Percentiles rank a stretch among this genome's conserved stretches.
phyloP scores from a whole-genome alignment of 1,284 basidiomycete genomes.

The Sporisorium exsertum region DNA sequence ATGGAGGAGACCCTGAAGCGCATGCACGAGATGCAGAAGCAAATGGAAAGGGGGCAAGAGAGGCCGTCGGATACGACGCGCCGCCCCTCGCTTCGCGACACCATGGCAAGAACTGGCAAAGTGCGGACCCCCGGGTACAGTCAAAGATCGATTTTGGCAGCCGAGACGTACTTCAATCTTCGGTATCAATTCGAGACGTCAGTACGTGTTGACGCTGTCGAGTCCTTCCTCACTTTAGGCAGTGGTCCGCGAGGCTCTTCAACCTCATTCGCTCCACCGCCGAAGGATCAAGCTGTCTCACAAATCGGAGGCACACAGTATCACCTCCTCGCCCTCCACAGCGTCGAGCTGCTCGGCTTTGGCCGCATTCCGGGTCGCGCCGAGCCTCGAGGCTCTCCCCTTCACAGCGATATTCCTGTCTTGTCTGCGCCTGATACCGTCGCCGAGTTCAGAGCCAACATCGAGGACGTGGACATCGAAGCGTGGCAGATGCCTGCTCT shows the following conservation, averaged over 20 bases:
- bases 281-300: conserved; percentile 6
- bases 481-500: conserved; percentile 55
- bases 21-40: conserved; percentile 42
- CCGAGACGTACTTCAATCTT: conserved; percentile 42
- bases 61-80: conserved; percentile 11
- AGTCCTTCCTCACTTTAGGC: conserved; percentile 41
- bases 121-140: conserved; percentile 40
- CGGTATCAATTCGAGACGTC: conserved; percentile 51
- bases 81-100: conserved; percentile 30
- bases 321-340: conserved; percentile 52
- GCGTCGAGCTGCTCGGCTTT: conserved; percentile 39
- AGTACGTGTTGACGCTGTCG: conserved; percentile 45
- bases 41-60: background rate
- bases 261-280: conserved; percentile 8
- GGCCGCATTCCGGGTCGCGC: conserved; percentile 37
- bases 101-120: conserved; percentile 36
- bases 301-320: conserved; percentile 39
- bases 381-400: conserved; percentile 22
- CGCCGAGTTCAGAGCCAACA: conserved; percentile 43
- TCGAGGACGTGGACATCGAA: conserved; percentile 61
- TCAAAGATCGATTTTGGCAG: conserved; percentile 36
- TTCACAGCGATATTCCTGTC: conserved; percentile 22
- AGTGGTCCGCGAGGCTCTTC: conserved; percentile 11
- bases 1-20: conserved; percentile 54
- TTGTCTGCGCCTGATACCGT: conserved; percentile 30